These are phyloP conservation scores for Ceratocystis albifundus DNA, from an alignment of 2,329 filamentous ascomycete genomes.

Conservation along the genomic window DNA sequence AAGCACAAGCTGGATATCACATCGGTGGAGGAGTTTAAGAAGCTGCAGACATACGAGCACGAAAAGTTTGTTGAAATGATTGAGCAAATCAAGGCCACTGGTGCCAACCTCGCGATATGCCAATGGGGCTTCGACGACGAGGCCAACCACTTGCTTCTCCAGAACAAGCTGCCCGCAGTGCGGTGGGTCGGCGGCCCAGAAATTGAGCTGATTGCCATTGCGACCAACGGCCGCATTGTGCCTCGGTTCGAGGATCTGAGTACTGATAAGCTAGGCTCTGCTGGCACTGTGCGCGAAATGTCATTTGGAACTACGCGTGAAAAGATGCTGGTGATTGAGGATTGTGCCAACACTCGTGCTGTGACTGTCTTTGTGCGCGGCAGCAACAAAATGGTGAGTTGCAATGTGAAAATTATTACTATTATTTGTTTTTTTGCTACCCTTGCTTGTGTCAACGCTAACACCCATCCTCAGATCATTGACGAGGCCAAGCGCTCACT, in stretches of 20 bases:
- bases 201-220: slow-evolving; percentile 96
- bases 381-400: slow-evolving; percentile 94
- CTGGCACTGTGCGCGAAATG: slow-evolving; percentile 87
- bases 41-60: slow-evolving; percentile 87
- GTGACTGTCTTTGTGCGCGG: slow-evolving; percentile 94
- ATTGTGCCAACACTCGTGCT: slow-evolving; percentile 93
- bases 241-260: slow-evolving; percentile 92
- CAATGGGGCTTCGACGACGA: slow-evolving; percentile 99
- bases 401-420: not conserved
- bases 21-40: slow-evolving; percentile 95
- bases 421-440: not conserved
- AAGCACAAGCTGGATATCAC: slow-evolving; percentile 99
- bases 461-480: slow-evolving; percentile 58
- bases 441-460: not conserved
- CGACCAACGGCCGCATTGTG: slow-evolving; percentile 94
- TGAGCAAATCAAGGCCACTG: slow-evolving; percentile 91
- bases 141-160: slow-evolving; percentile 90
- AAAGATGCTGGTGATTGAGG: slow-evolving; percentile 99
- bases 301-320: slow-evolving; percentile 93
- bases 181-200: slow-evolving; percentile 97
- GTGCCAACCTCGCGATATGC: slow-evolving; percentile 94
- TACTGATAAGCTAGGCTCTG: slow-evolving; percentile 77
- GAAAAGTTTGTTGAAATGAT: slow-evolving; percentile 99
- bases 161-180: slow-evolving; percentile 91
- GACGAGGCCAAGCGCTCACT: slow-evolving; percentile 96